Evolutionary conservation across 306 rosid species (phyloP).

Genomic region (Myrica gale): DNA sequence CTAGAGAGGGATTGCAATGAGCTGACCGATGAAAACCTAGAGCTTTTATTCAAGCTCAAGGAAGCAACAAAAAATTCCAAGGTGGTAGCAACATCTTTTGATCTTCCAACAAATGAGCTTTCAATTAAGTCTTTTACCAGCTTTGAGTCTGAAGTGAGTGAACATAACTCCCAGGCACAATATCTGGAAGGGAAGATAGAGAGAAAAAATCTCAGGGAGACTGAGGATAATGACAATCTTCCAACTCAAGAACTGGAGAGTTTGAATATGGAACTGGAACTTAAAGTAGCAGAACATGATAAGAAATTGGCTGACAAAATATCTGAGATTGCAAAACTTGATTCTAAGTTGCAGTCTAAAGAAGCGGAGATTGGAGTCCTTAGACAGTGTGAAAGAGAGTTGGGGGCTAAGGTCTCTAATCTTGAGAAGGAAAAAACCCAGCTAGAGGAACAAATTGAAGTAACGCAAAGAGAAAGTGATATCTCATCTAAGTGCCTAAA

Average conservation of each 20-base stretch:
- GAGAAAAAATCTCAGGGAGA: slow-evolving; percentile 33
- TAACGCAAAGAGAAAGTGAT: slow-evolving; percentile 32
- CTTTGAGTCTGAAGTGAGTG: slow-evolving; percentile 49
- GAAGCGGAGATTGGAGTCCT: slow-evolving; percentile 40
- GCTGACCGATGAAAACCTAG: slow-evolving; percentile 91
- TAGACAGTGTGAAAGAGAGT: slow-evolving; percentile 30
- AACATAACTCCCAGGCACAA: slow-evolving; percentile 35
- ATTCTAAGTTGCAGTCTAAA: slow-evolving; percentile 38
- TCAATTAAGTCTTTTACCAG: slow-evolving; percentile 37
- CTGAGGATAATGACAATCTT: slow-evolving; percentile 26
- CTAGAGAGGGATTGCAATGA: slow-evolving; percentile 91
- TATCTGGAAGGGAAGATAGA: slow-evolving; percentile 35
- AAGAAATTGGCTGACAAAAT: slow-evolving; percentile 28
- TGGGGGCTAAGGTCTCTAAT: slow-evolving; percentile 44
- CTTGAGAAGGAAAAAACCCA: slow-evolving; percentile 41
- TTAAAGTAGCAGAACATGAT: slow-evolving; percentile 36
- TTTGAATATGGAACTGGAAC: slow-evolving; percentile 37
- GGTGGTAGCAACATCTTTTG: slow-evolving; percentile 32
- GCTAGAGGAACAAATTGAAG: slow-evolving; percentile 37
- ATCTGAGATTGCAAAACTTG: slow-evolving; percentile 38
- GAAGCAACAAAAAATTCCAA: slow-evolving; percentile 49
- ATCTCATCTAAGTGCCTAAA: slow-evolving; percentile 13
- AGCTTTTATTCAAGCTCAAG: slow-evolving; percentile 81
- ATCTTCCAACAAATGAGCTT: slow-evolving; percentile 35
- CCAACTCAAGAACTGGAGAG: slow-evolving; percentile 36